phyloP scores from a whole-genome alignment of 2,329 filamentous ascomycete species.

The Didymellaceae sp. region DNA sequence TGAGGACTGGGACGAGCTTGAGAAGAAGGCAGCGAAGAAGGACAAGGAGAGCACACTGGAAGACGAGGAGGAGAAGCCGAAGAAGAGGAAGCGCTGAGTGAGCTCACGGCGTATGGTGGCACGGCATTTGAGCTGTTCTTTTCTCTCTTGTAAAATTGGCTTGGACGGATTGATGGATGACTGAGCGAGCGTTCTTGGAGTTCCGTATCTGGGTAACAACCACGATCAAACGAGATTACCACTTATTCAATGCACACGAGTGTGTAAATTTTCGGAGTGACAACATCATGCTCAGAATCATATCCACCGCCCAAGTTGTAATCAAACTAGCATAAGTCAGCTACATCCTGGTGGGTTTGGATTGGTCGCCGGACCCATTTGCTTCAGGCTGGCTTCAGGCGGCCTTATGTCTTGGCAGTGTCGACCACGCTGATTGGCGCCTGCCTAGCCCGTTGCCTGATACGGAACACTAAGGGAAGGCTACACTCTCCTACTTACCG shows the following conservation, averaged over 20 bases:
- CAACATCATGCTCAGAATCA: too few species aligned
- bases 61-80: constrained; percentile 62
- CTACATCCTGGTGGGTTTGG: too few species aligned
- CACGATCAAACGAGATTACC: neutral
- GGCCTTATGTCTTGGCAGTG: neutral
- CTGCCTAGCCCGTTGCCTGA: constrained; percentile 4
- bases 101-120: neutral
- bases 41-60: constrained; percentile 62
- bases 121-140: neutral
- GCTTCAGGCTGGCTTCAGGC: too few species aligned
- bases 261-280: too few species aligned
- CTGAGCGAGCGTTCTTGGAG: constrained; percentile 12
- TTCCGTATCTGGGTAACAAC: constrained; percentile 4
- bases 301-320: too few species aligned
- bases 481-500: neutral
- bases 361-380: too few species aligned
- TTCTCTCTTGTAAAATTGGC: constrained; percentile 15
- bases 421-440: constrained; percentile 3
- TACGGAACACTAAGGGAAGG: constrained; percentile 6
- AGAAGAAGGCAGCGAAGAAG: constrained; percentile 78
- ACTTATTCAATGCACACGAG: neutral
- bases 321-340: neutral
- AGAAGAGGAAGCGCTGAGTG: constrained; percentile 70
- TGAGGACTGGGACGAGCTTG: constrained; percentile 93
- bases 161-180: neutral